Evolutionary conservation across 129 eudicot species (phyloP), one percentile per base, ranked within the genome.

Genomic region (Artemisia argyi): DNA sequence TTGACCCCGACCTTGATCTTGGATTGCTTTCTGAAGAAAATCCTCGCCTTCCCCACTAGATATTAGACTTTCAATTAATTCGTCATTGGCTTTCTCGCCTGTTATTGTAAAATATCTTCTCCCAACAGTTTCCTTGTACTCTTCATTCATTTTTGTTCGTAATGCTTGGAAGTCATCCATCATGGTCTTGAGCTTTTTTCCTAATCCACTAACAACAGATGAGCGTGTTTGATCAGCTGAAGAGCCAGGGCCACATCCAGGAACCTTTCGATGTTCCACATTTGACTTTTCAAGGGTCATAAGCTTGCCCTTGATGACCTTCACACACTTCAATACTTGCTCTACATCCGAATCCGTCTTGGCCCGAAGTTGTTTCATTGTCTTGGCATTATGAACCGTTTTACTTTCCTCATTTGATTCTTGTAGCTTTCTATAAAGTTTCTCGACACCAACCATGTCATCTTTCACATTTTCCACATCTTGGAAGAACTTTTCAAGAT

Each of bases 11-110:
- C 98, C 98, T 55, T 90, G 98, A 48, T 85, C 91, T 71, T 94
- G 96, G 60, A 94, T 90, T 1, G 98, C 98, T 73, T 94, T 94
- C 39, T 94, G 98, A 5, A 94, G 82, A 61, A 94, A 94, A 39
- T 85, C 77, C 64, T 94, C 98, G 14, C 97, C 86, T 76, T 94
- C 97, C 0, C 97, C 97, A 22, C 96, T 94, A 11, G 93, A 85
- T 51, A 94, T 94, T 30, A 94, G 16, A 66, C 73, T 84, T 66
- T 94, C 98, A 2, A 90, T 87, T 52, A 85, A 66, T 55, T 85
- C 98, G 0, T 90, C 97, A 49, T 87, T 83, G 0, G 98, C 88
- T 39, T 89, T 86, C 61, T 89, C 96, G 1, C 98, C 98, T 0
- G 97, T 93, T 42, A 93, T 74, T 7, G 98, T 93, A 75, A 85